Evolutionary conservation across 2,329 filamentous ascomycete genomes (phyloP).

Genomic region (Cryphonectria nitschkei): DNA sequence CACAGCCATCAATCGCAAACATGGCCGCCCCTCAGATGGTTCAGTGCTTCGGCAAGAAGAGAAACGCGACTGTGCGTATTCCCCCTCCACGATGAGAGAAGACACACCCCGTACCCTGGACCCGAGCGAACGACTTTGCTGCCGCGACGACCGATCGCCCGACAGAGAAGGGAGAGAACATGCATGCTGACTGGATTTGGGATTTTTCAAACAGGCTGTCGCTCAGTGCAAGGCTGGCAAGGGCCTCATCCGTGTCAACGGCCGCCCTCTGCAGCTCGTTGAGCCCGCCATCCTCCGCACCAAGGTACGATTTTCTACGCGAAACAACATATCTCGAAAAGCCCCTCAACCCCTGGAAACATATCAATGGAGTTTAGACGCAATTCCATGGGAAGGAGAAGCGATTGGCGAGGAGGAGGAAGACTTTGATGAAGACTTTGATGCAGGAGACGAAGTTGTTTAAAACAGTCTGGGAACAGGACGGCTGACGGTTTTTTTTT

Average conservation of each 20-base stretch:
- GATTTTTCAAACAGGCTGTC: constrained; percentile 25
- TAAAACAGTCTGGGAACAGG: neutral
- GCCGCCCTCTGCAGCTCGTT: constrained; percentile 89
- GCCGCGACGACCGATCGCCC: constrained; percentile 11
- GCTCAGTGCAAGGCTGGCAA: constrained; percentile 36
- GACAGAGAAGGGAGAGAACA: constrained; percentile 12
- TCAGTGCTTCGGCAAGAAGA: constrained; percentile 99
- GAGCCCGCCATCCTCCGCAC: constrained; percentile 97
- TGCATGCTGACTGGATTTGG: constrained; percentile 25
- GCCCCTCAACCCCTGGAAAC: neutral
- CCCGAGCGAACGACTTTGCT: constrained; percentile 11
- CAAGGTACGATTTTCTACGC: constrained; percentile 66
- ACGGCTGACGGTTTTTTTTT: constrained; percentile 30
- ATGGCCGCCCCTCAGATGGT: constrained; percentile 82
- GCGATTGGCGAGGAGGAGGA: constrained; percentile 14
- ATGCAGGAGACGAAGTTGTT: neutral
- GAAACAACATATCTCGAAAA: constrained; percentile 10
- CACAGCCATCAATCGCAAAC: constrained; percentile 47
- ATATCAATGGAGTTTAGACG: neutral
- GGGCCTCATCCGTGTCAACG: constrained; percentile 98
- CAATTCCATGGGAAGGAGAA: neutral
- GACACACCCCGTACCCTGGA: constrained; percentile 4
- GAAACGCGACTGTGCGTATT: constrained; percentile 70
- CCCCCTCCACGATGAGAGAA: constrained; percentile 11
- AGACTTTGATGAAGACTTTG: neutral